Base-by-base conservation (phyloP, 495 filamentous ascomycete species). In the Penicillium paxilli region DNA sequence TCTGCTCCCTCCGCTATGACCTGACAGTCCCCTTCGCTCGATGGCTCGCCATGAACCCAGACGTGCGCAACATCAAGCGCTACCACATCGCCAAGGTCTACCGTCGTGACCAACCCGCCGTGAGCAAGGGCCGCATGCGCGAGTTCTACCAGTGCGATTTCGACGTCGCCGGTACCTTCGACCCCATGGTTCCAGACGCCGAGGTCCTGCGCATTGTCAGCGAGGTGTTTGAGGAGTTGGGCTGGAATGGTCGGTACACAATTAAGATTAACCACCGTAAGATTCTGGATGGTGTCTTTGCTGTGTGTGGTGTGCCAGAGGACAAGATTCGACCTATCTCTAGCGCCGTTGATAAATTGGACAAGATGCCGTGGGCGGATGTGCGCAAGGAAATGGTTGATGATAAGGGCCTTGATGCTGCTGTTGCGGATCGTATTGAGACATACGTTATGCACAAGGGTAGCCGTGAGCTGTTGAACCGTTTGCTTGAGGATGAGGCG, bases 101-200 rank as follows among this genome's bases (percentile, higher is more conserved):
- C 75, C 80, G 89, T 52, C 71, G 89, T 64, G 89, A 92, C 70
- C 87, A 90, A 68, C 87, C 87, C 1, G 88, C 88, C 49, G 89
- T 94, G 78, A 87, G 83, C 47, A 92, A 92, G 67, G 94, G 94
- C 46, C 83, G 91, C 5, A 93, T 97, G 88, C 82, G 94, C 54
- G 93, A 98, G 71, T 96, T 98, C 72, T 96, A 95, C 71, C 93
- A 98, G 76, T 96, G 92, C 72, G 93, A 98, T 72, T 96, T 97
- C 66, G 93, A 98, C 69, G 91, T 97, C 74, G 93, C 93, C 21
- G 93, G 92, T 54, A 70, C 75, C 26, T 95, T 90, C 69, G 93
- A 97, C 63, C 68, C 88, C n/a, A 97, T 98, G 93, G 77, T 97
- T 20, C 90, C 93, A 41, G 93, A 97, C 70, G 90, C 93, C n/a